Conservation (phyloP, 2,329 filamentous ascomycete species). For the Grosmannia huntii region DNA sequence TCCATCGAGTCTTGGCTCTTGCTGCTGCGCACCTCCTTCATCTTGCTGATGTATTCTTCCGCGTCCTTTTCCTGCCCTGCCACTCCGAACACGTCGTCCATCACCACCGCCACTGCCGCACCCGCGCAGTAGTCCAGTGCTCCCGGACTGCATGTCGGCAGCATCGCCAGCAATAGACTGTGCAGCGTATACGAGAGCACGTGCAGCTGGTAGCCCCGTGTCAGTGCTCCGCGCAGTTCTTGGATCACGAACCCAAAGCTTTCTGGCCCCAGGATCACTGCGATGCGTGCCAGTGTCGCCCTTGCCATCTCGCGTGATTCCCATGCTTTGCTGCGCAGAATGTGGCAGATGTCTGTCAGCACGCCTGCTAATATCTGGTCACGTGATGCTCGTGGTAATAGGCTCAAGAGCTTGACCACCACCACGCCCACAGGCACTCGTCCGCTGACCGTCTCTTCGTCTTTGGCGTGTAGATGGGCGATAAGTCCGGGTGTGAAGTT, state of each 20-base stretch:
- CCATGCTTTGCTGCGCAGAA: conserved; percentile 76
- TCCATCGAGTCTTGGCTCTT: conserved; percentile 99
- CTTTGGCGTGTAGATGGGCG: conserved; percentile 84
- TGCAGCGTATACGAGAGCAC: conserved; percentile 93
- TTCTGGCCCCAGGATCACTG: conserved; percentile 63
- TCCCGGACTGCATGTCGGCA: conserved; percentile 59
- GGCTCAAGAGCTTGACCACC: conserved; percentile 71
- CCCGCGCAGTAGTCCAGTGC: conserved; percentile 80
- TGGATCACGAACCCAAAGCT: conserved; percentile 91
- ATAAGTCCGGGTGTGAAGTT: conserved; percentile 65
- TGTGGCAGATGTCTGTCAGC: conserved; percentile 84
- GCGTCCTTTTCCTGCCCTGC: conserved; percentile 94
- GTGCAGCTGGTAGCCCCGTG: conserved; percentile 82
- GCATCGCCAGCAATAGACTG: conserved; percentile 67
- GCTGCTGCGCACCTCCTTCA: conserved; percentile 96
- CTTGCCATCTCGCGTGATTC: conserved; percentile 85
- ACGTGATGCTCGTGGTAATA: conserved; percentile 63
- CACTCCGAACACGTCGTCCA: conserved; percentile 94
- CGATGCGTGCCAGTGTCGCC: conserved; percentile 75
- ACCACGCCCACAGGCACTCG: conserved; percentile 84
- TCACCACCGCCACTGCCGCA: conserved; percentile 69
- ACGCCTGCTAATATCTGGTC: conserved; percentile 66
- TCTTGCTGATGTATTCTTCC: conserved; percentile 85
- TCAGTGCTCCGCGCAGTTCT: conserved; percentile 71
- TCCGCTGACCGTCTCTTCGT: conserved; percentile 86